Percentiles rank a stretch among this genome's conserved stretches.
These are phyloP conservation scores for Arxiozyma slooffiae DNA, from an alignment of 1,139 yeast species.

Conservation along the genomic window DNA sequence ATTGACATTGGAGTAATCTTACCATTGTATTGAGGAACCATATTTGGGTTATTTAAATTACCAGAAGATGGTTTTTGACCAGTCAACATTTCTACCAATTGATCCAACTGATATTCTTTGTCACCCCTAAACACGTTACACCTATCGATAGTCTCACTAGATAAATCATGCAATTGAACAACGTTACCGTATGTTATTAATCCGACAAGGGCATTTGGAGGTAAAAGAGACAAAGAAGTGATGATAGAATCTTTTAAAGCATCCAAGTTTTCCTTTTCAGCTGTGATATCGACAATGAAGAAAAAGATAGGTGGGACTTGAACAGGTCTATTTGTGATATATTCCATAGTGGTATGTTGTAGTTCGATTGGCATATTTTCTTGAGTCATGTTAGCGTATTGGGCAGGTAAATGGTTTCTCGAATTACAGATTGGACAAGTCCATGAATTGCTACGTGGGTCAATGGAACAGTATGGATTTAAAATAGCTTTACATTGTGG, in stretches of 20 bases:
- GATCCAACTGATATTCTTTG: slow-evolving; percentile 72
- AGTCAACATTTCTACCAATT: slow-evolving; percentile 66
- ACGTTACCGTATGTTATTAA: slow-evolving; percentile 89
- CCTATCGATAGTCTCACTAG: slow-evolving; percentile 66
- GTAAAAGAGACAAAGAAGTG: slow-evolving; percentile 71
- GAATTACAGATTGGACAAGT: slow-evolving; percentile 77
- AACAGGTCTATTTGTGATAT: slow-evolving; percentile 79
- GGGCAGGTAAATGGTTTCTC: slow-evolving; percentile 82
- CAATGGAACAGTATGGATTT: slow-evolving; percentile 83
- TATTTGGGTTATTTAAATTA: background rate
- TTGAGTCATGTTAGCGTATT: slow-evolving; percentile 74
- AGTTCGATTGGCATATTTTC: slow-evolving; percentile 85
- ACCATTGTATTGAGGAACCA: slow-evolving; percentile 17
- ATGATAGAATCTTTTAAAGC: slow-evolving; percentile 83
- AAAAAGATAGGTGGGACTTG: slow-evolving; percentile 88
- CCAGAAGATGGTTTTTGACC: slow-evolving; percentile 30
- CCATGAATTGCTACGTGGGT: slow-evolving; percentile 77
- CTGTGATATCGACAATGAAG: slow-evolving; percentile 87
- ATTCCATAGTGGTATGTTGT: slow-evolving; percentile 83
- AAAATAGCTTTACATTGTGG: slow-evolving; percentile 75
- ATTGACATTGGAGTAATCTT: slow-evolving; percentile 38
- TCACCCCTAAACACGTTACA: slow-evolving; percentile 89
- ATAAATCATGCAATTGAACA: slow-evolving; percentile 89
- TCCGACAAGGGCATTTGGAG: slow-evolving; percentile 89
- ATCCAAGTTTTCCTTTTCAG: slow-evolving; percentile 83